Conservation (phyloP, 768 basidiomycete genomes). For the Lactarius quietus region DNA sequence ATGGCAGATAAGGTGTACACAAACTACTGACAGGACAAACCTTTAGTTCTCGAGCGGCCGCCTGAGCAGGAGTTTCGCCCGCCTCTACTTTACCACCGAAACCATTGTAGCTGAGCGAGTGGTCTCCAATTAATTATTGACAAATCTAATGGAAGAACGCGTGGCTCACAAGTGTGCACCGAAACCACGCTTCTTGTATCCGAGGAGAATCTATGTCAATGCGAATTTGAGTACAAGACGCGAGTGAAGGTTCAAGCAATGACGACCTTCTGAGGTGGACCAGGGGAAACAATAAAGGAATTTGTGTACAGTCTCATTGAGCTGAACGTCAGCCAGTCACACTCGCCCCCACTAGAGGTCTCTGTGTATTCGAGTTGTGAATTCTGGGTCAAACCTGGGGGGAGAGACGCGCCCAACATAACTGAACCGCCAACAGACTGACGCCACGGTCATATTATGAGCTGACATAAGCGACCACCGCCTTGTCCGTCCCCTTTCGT, state of each 20-base stretch:
- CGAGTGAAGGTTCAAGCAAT: conserved; percentile 16
- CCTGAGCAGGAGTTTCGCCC: conserved; percentile 62
- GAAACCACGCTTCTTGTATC: conserved; percentile 77
- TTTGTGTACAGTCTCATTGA: conserved; percentile 58
- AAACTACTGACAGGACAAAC: conserved; percentile 32
- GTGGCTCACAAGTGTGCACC: conserved; percentile 52
- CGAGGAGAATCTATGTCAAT: conserved; percentile 59
- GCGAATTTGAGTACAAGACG: background rate
- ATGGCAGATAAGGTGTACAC: too few species aligned
- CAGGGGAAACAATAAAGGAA: conserved; percentile 57
- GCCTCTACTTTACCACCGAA: conserved; percentile 87
- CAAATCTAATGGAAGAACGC: background rate
- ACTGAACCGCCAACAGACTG: too few species aligned
- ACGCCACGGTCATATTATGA: background rate
- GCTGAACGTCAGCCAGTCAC: conserved; percentile 47
- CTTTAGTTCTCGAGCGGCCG: conserved; percentile 73
- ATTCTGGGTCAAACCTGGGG: conserved; percentile 9
- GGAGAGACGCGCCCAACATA: background rate
- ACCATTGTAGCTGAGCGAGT: conserved; percentile 68
- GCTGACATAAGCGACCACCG: conserved; percentile 15
- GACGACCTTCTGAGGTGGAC: conserved; percentile 20
- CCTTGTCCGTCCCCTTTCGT: background rate
- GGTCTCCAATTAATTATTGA: background rate
- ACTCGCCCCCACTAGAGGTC: conserved; percentile 41
- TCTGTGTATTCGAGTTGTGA: conserved; percentile 22